A percentile compares a stretch with the other conserved stretches of the same genome.
Evolutionary conservation across 1,284 basidiomycete species (phyloP).

Genomic region (Peniophora sp.): DNA sequence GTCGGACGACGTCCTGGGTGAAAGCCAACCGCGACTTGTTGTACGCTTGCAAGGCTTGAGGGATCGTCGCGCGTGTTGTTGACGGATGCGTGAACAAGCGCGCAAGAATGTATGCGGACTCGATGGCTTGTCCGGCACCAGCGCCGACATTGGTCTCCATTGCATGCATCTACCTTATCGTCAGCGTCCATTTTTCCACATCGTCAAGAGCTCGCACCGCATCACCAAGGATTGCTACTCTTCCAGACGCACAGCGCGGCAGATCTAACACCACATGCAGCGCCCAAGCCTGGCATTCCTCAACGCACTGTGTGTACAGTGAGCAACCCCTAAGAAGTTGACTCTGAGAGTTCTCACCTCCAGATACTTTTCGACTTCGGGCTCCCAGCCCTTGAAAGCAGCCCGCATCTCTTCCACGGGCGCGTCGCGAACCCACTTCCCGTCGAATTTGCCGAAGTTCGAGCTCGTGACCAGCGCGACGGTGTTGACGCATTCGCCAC

Average conservation of each 20-base stretch:
- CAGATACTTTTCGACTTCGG: conserved; percentile 36
- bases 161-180: background rate
- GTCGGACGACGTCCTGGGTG: background rate
- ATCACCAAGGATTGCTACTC: background rate
- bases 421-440: conserved; percentile 32
- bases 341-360: background rate
- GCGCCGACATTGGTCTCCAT: background rate
- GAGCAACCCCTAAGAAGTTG: background rate
- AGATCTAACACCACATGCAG: background rate
- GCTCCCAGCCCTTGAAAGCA: conserved; percentile 36
- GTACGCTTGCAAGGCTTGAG: background rate
- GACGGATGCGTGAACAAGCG: background rate
- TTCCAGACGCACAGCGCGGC: background rate
- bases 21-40: background rate
- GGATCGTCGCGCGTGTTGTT: too few species aligned
- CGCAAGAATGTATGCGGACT: background rate
- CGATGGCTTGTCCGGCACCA: background rate
- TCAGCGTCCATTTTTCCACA: background rate
- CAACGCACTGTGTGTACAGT: background rate
- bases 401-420: conserved; percentile 27
- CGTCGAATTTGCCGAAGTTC: conserved; percentile 30
- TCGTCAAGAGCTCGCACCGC: too few species aligned
- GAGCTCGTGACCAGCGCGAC: conserved; percentile 35
- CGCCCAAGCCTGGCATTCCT: background rate
- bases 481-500: conserved; percentile 38